Evolutionary conservation across 108 stramenopile species (phyloP), one percentile per base, ranked within the genome.

Genomic region (Skeletonema potamos): DNA sequence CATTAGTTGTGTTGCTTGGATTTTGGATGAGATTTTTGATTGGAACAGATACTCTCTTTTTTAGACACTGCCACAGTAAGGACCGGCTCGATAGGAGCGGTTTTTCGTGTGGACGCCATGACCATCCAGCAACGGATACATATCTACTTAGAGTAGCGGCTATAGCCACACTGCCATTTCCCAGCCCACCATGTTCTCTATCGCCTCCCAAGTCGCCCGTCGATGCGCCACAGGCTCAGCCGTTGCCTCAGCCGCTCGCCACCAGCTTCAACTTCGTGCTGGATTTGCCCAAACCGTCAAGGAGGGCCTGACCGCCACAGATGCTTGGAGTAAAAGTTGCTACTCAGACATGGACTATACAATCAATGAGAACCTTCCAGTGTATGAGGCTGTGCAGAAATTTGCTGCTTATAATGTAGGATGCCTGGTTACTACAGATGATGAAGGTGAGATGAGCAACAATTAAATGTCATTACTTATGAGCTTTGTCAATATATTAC

Each of bases 371-470:
- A 87, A 94, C 48, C 79, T 87, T 24, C 81, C 84, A 7, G 94
- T 96, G n/a, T 92, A 89, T 72, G 95, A 96, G 41, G 95, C 92
- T 26, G 92, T 96, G 15, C 96, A 96, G 72, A 87, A 90, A 65
- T 94, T 97, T 77, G 92, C 94, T 27, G 96, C 94, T 24, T 91
- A 82, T 83, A 94, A 87, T 78, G 84, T 87, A 34, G 89, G 87
- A 24, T 85, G 82, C 17, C 76, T 90, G 41, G 87, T 85, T 13
- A 85, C 87, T 17, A 80, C 68, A 34, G 79, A 86, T 64, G 30
- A 32, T 28, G 82, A 73, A 20, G 81, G 80, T 77, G 44, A 68
- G 77, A 63, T 20, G 18, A 36, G 34, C 5, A 22, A 17, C 48
- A 24, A 6, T 22, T 3, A 1, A 8, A 20, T 0, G 8, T 51